Percentiles rank a stretch among this genome's conserved stretches.
Conservation (phyloP, 108 stramenopile genomes). For the Discostella pseudostelligera region DNA sequence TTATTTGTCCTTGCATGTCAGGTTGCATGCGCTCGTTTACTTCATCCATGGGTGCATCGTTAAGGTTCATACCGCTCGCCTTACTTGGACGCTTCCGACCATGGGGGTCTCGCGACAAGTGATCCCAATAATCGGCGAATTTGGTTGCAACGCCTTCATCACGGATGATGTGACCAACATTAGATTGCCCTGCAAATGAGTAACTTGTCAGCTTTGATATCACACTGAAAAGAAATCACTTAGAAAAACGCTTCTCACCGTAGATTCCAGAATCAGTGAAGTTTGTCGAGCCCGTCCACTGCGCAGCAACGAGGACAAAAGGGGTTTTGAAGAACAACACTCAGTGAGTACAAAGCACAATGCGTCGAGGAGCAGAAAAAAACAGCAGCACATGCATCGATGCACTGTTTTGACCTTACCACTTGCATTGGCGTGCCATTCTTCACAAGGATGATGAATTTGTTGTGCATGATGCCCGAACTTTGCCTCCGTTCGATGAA, state of each 20-base stretch:
- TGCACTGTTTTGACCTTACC: too few species aligned
- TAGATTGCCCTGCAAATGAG: slow-evolving; percentile 17
- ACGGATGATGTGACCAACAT: slow-evolving; percentile 41
- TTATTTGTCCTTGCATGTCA: slow-evolving; percentile 25
- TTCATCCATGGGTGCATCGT: slow-evolving; percentile 30
- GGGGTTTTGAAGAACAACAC: too few species aligned
- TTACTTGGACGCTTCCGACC: slow-evolving; percentile 20
- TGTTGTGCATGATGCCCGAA: slow-evolving; percentile 44
- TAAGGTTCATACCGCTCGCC: slow-evolving; percentile 1
- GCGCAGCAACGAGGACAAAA: not conserved
- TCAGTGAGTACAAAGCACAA: too few species aligned
- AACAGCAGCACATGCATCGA: too few species aligned
- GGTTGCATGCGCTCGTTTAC: slow-evolving; percentile 22
- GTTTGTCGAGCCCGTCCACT: slow-evolving; percentile 42
- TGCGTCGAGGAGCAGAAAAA: too few species aligned
- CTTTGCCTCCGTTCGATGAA: slow-evolving; percentile 45
- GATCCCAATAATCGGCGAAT: slow-evolving; percentile 33
- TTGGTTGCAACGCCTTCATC: slow-evolving; percentile 23
- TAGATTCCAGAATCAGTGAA: slow-evolving; percentile 39
- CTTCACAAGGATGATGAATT: slow-evolving; percentile 38
- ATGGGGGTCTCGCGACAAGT: slow-evolving; percentile 26
- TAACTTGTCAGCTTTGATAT: not conserved
- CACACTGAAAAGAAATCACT: not conserved
- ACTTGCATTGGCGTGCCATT: slow-evolving; percentile 12
- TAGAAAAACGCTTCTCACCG: not conserved